Evolutionary conservation across 2,329 filamentous ascomycete genomes (phyloP).

Genomic region (Colletotrichum sansevieriae): DNA sequence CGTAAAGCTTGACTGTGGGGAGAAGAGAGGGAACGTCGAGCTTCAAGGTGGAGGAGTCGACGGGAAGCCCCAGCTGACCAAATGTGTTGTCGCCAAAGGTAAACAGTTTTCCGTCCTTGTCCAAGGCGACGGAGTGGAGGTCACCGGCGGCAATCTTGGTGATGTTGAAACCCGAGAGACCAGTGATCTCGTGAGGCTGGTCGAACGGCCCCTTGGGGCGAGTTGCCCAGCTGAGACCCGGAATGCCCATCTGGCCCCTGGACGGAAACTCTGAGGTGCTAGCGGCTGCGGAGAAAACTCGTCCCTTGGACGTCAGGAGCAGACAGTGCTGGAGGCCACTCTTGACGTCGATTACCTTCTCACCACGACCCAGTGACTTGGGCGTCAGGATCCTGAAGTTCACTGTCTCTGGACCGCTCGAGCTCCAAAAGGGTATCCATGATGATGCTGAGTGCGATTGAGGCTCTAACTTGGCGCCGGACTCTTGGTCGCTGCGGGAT

Average conservation of each 20-base stretch:
- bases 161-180: conserved; percentile 78
- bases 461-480: conserved; percentile 74
- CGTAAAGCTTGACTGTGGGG: conserved; percentile 79
- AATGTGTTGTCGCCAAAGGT: conserved; percentile 91
- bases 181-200: conserved; percentile 82
- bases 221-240: conserved; percentile 83
- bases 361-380: conserved; percentile 72
- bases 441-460: conserved; percentile 56
- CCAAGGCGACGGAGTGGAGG: conserved; percentile 84
- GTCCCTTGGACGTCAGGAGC: conserved; percentile 85
- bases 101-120: conserved; percentile 82
- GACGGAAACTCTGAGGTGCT: conserved; percentile 83
- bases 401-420: conserved; percentile 56
- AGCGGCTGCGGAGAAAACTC: conserved; percentile 89
- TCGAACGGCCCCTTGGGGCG: conserved; percentile 84
- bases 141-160: conserved; percentile 85
- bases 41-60: conserved; percentile 69
- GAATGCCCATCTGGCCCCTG: conserved; percentile 88
- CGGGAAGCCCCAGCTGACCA: conserved; percentile 91
- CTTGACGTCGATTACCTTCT: conserved; percentile 80
- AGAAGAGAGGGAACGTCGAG: conserved; percentile 80
- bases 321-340: conserved; percentile 89
- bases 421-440: conserved; percentile 81
- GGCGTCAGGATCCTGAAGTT: conserved; percentile 82
- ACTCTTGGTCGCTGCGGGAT: conserved; percentile 77